These are phyloP conservation scores for Lactuca saligna DNA, from an alignment of 129 eudicot species.

Conservation along the genomic window DNA sequence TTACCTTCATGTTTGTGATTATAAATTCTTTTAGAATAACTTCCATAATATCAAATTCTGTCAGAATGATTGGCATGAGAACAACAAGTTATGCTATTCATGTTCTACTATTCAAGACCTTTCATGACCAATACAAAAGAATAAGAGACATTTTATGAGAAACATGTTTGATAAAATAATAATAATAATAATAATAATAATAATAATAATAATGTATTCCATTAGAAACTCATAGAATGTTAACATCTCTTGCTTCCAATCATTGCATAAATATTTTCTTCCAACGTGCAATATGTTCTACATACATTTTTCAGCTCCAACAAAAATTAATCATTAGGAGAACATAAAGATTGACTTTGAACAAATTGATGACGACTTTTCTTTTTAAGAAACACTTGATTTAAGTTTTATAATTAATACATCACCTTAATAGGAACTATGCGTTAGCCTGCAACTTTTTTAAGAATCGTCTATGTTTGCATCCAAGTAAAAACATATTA, in stretches of 20 bases:
- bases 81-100: no score
- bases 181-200: no score
- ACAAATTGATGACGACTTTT: constrained; percentile 2
- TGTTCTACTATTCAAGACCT: no score
- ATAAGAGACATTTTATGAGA: no score
- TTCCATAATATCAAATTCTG: no score
- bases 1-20: no score
- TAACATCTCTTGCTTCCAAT: constrained; percentile 97
- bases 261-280: constrained; percentile 71
- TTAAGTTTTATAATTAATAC: constrained; percentile 16
- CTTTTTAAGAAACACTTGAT: background rate
- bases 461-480: constrained; percentile 21
- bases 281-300: constrained; percentile 73
- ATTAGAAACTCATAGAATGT: constrained; percentile 80
- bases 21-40: no score
- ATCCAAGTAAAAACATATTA: no score
- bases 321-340: constrained; percentile 23
- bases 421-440: constrained; percentile 98
- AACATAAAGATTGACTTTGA: constrained; percentile 8
- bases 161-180: no score
- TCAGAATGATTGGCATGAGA: no score
- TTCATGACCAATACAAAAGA: no score
- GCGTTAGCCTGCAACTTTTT: constrained; percentile 80
- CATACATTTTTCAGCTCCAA: constrained; percentile 30
- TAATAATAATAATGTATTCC: no score